Evolutionary conservation across 73 alveolate genomes (phyloP), one percentile per base, ranked within the genome.

Genomic region (Blepharisma stoltei): DNA sequence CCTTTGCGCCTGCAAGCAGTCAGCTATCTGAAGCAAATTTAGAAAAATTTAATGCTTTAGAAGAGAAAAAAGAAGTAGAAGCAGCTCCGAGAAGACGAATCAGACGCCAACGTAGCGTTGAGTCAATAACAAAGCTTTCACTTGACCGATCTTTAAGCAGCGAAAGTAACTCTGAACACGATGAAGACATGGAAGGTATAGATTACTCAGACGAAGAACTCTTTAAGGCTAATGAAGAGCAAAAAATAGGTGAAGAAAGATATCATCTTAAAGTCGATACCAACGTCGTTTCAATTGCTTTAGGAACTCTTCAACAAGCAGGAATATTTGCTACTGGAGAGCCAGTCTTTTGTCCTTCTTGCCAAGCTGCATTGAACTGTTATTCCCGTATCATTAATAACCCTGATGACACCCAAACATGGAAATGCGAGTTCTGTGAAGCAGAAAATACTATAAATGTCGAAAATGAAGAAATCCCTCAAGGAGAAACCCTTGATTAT

Each of bases 381-480:
- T 76, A 67, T 82, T 88, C 96, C 8, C 77, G 71, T 52, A 54
- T 95, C 38, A 49, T 46, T 11, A 70, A 70, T 5, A 38, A 1
- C 6, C 41, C 25, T 11, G 37, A 78, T 38, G 83, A 27, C 4
- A 77, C 50, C 0, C 78, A 85, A 45, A 20, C 37, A 7, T 90
- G 96, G 94, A 65, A 9, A 6, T 90, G 96, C 66, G 96, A 90
- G 54, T 90, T 90, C 76, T 90, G 96, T 48, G 76, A 67, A 11
- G 20, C 25, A 21, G 18, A 18, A 5, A 90, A 87, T 67, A 27
- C 14, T 32, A 83, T 90, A 43, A 37, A 53, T 66, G 46, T 83
- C 37, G 94, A 90, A 11, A 11, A 4, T 45, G 94, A 83, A 46
- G 96, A 90, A 67, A 78, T 87, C 4, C 96, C 96, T 43, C 38